Base-by-base conservation (phyloP, 306 rosid species). In the Abrus pulchellus region DNA sequence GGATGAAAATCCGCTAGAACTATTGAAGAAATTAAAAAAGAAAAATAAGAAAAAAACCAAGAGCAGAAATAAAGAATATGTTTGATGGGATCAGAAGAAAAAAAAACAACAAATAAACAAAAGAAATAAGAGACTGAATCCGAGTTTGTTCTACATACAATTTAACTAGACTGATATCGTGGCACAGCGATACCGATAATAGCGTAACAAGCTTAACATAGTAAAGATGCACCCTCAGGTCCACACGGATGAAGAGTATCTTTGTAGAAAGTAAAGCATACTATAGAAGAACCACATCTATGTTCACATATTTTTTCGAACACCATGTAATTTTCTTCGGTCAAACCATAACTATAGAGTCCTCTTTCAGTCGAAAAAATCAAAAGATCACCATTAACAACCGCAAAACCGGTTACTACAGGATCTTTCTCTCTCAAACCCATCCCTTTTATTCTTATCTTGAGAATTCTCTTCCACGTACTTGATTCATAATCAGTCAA, bases 281-380 rank as follows among this genome's bases (percentile, higher is more conserved):
- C 10, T 20, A 20, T 20, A 61, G 32, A 32, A 1, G 43, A 30
- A 4, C 43, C 3, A 50, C 40, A 74, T 9, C 1, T 4, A 9
- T 84, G 87, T 10, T 36, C 5, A 2, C 79, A 10, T 1, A 84
- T 55, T 62, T 84, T 71, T 20, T 75, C 66, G 0, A 75, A 9
- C 7, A 1, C 38, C 83, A 54, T 83, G 2, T 34, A 78, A 0
- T 36, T 83, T 28, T 78, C 50, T 0, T 1, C 0, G 0, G 0
- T 36, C 52, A 83, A 49, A 29, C 83, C 83, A 48, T 48, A 80
- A 13, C 66, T 4, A 12, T 80, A 84, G 4, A 84, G n/a, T 45
- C 55, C 75, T 0, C 10, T 28, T 1, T 50, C 11, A 0, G 75
- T 80, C 0, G 70, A 12, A 36, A 84, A 75, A 9, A 55, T 0